Conservation (phyloP, 129 eudicot genomes). For the Chrysanthemum lavandulifolium region DNA sequence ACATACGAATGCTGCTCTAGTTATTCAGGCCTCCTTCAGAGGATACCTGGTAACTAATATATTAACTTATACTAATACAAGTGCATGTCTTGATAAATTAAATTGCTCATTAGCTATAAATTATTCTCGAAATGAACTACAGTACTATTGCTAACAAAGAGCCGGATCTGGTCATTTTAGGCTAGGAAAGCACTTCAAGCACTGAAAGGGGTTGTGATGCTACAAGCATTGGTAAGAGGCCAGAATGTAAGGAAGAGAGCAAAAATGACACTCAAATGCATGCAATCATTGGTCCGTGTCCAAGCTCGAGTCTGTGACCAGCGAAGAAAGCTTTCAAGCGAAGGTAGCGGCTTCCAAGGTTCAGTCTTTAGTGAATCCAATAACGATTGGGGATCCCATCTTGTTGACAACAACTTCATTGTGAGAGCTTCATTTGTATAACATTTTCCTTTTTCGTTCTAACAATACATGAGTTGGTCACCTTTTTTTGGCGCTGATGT, state of each 20-base stretch:
- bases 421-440: too few relatives aligned
- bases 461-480: too few relatives aligned
- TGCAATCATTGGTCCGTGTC: slow-evolving; percentile 89
- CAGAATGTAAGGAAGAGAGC: slow-evolving; percentile 81
- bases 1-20: neutral
- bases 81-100: neutral
- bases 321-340: slow-evolving; percentile 78
- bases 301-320: slow-evolving; percentile 89
- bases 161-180: slow-evolving; percentile 24
- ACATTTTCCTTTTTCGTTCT: too few relatives aligned
- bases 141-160: neutral
- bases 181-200: slow-evolving; percentile 89
- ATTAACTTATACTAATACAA: neutral
- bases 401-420: too few relatives aligned
- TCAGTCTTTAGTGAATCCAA: too few relatives aligned
- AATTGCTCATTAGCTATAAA: neutral
- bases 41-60: slow-evolving; percentile 61
- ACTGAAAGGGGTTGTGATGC: slow-evolving; percentile 71
- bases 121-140: neutral
- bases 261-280: slow-evolving; percentile 80
- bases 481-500: too few relatives aligned
- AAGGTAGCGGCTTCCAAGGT: slow-evolving; percentile 54
- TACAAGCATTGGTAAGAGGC: slow-evolving; percentile 82
- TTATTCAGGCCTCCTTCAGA: slow-evolving; percentile 48
- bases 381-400: too few relatives aligned